Evolutionary conservation across 2,329 filamentous ascomycete genomes (phyloP).

Genomic region (Penicillium thymicola): DNA sequence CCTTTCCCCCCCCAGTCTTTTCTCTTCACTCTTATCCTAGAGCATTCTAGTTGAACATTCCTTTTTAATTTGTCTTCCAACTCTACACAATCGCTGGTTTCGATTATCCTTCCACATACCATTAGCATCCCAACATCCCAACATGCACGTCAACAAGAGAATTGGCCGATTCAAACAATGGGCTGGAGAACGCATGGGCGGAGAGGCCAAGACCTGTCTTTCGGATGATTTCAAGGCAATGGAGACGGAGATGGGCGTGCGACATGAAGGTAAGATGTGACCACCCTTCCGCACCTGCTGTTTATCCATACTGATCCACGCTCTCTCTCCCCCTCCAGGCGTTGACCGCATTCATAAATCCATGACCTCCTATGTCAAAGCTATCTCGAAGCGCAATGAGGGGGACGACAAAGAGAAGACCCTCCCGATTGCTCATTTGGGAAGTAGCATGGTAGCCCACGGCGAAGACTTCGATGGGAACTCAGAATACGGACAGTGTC

Average conservation of each 20-base stretch:
- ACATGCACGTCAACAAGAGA: conserved; percentile 74
- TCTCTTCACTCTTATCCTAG: background rate
- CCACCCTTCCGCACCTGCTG: background rate
- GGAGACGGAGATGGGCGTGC: conserved; percentile 84
- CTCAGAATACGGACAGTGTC: conserved; percentile 85
- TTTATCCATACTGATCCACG: background rate
- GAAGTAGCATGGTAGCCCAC: conserved; percentile 80
- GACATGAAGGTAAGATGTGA: conserved; percentile 69
- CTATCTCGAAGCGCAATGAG: conserved; percentile 78
- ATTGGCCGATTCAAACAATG: conserved; percentile 96
- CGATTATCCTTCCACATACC: conserved; percentile 4
- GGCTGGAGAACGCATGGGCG: conserved; percentile 95
- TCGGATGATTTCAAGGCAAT: conserved; percentile 89
- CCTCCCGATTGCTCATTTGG: conserved; percentile 73
- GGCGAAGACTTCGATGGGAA: conserved; percentile 89
- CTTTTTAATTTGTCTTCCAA: background rate
- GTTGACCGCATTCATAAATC: conserved; percentile 87
- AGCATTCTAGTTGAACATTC: background rate
- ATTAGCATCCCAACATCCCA: conserved; percentile 16
- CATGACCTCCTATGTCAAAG: conserved; percentile 83
- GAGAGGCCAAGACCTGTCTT: conserved; percentile 79
- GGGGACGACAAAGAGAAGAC: conserved; percentile 85
- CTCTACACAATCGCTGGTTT: conserved; percentile 6
- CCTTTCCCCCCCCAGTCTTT: conserved; percentile 1
- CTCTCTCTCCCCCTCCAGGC: conserved; percentile 52